phyloP scores from a whole-genome alignment of 345 rosid species.

The Bruguiera parviflora region DNA sequence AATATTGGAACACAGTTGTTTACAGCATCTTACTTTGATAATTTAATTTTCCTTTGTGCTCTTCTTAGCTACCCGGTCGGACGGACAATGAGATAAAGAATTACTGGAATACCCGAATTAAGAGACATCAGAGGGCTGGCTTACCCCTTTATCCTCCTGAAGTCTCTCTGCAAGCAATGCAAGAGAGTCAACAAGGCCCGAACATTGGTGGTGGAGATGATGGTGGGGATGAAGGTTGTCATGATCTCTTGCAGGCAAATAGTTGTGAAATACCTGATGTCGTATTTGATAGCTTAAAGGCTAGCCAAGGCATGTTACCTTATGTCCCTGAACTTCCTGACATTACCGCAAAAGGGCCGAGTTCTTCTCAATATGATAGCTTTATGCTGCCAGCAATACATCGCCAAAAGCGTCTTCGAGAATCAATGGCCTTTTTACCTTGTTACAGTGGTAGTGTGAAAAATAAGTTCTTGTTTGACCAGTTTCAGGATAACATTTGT shows the following conservation, averaged over 20 bases:
- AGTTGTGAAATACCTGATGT: conserved; percentile 59
- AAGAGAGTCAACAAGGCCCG: conserved; percentile 50
- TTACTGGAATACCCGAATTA: conserved; percentile 96
- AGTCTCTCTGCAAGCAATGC: conserved; percentile 53
- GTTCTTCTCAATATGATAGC: conserved; percentile 55
- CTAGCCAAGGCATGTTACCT: conserved; percentile 45
- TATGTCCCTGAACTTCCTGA: conserved; percentile 63
- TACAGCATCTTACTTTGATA: background rate
- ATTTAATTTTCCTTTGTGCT: background rate
- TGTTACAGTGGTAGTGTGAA: conserved; percentile 41
- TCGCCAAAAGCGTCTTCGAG: conserved; percentile 59
- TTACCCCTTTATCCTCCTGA: conserved; percentile 94
- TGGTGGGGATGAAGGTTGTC: conserved; percentile 47
- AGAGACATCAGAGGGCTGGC: conserved; percentile 94
- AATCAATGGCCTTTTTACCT: conserved; percentile 45
- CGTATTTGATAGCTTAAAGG: conserved; percentile 60
- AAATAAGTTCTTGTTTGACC: conserved; percentile 49
- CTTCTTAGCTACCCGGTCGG: conserved; percentile 83
- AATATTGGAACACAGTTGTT: background rate
- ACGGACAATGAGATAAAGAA: conserved; percentile 99
- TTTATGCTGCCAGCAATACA: conserved; percentile 48
- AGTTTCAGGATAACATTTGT: conserved; percentile 37
- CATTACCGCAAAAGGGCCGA: conserved; percentile 48
- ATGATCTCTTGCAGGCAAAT: conserved; percentile 51
- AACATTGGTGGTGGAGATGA: conserved; percentile 31